These are phyloP conservation scores for Fomitopsis serialis DNA, from an alignment of 768 basidiomycete species.

Conservation along the genomic window DNA sequence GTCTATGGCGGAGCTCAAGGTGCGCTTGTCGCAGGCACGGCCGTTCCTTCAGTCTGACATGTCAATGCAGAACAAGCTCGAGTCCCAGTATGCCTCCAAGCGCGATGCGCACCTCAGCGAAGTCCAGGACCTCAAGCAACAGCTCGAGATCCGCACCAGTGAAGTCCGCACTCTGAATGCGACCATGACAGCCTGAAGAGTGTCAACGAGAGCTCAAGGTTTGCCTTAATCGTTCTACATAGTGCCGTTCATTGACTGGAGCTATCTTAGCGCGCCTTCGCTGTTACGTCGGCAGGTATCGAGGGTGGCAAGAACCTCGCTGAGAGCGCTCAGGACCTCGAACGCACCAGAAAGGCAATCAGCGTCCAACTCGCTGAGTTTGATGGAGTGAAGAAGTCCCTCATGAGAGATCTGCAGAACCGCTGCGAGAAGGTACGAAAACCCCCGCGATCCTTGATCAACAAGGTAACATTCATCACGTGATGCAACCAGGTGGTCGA, in stretches of 20 bases:
- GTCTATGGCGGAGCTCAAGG: conserved; percentile 91
- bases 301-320: conserved; percentile 96
- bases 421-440: conserved; percentile 90
- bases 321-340: conserved; percentile 95
- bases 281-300: conserved; percentile 94
- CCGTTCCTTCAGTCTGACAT: conserved; percentile 5
- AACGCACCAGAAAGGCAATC: conserved; percentile 93
- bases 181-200: conserved; percentile 91
- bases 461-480: conserved; percentile 5
- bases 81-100: conserved; percentile 89
- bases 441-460: neutral
- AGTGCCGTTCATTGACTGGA: too few species aligned
- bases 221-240: conserved; percentile 11
- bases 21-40: conserved; percentile 16
- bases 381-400: conserved; percentile 96
- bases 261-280: conserved; percentile 83
- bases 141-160: conserved; percentile 76
- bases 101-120: conserved; percentile 87
- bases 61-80: conserved; percentile 73
- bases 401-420: conserved; percentile 98
- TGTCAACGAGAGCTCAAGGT: conserved; percentile 97
- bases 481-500: conserved; percentile 77
- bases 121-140: conserved; percentile 81
- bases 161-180: conserved; percentile 83
- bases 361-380: conserved; percentile 98